A percentile compares a stretch with the other conserved stretches of the same genome.
Evolutionary conservation across 2,329 filamentous ascomycete genomes (phyloP).

Genomic region (Phoma sp.): DNA sequence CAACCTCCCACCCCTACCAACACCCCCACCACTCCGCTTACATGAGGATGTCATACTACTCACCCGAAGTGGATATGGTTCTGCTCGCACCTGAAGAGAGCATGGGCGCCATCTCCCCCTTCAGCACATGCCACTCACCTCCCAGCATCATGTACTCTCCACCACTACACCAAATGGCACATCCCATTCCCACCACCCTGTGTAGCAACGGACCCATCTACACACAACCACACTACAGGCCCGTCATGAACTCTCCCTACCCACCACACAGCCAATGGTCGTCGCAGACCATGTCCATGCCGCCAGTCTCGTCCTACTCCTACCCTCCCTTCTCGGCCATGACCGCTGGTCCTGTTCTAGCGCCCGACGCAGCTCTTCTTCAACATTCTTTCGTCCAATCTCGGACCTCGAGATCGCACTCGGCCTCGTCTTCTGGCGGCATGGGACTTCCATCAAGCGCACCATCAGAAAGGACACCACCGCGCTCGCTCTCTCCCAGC

Average conservation of each 20-base stretch:
- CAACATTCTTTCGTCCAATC: conserved; percentile 28
- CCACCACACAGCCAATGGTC: conserved; percentile 42
- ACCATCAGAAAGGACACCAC: conserved; percentile 39
- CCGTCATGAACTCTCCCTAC: conserved; percentile 43
- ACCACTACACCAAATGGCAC: conserved; percentile 40
- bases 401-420: conserved; percentile 43
- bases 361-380: conserved; percentile 33
- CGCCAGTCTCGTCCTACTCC: conserved; percentile 43
- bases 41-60: conserved; percentile 45
- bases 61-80: conserved; percentile 46
- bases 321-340: conserved; percentile 43
- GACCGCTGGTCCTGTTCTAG: conserved; percentile 30
- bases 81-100: conserved; percentile 44
- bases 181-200: conserved; percentile 32
- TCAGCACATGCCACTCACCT: conserved; percentile 46
- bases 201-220: conserved; percentile 36
- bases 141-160: conserved; percentile 49
- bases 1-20: neutral
- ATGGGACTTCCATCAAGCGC: conserved; percentile 35
- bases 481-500: conserved; percentile 49
- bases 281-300: conserved; percentile 37
- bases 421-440: conserved; percentile 40
- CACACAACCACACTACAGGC: conserved; percentile 37
- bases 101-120: conserved; percentile 45
- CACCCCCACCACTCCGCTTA: conserved; percentile 11